phyloP scores from a whole-genome alignment of 2,329 filamentous ascomycete genomes.

The Fusarium sp. region DNA sequence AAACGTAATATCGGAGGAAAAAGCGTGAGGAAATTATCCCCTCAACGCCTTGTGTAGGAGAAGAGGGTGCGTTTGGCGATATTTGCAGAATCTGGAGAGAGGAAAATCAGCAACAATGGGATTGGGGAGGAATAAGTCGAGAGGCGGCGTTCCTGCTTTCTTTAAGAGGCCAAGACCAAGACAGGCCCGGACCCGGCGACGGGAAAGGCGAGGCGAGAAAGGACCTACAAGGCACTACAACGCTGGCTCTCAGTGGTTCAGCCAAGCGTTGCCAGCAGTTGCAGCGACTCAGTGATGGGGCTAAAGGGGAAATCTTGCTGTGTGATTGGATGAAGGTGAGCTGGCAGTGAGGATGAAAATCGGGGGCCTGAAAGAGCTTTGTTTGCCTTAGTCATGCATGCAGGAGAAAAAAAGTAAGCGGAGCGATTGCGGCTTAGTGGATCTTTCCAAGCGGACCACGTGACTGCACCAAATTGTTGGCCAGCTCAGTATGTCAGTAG shows the following conservation, averaged over 20 bases:
- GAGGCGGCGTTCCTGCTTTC: constrained; percentile 39
- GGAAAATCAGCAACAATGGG: constrained; percentile 38
- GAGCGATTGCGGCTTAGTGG: neutral
- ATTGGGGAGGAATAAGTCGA: constrained; percentile 39
- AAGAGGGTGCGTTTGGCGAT: constrained; percentile 43
- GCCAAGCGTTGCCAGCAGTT: constrained; percentile 32
- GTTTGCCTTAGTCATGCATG: constrained; percentile 27
- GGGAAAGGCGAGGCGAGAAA: constrained; percentile 36
- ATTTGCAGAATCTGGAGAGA: constrained; percentile 29
- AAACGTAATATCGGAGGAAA: constrained; percentile 26
- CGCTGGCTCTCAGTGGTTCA: constrained; percentile 33
- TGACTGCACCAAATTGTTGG: constrained; percentile 33
- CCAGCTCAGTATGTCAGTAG: neutral
- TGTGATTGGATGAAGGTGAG: constrained; percentile 27
- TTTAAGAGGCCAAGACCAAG: constrained; percentile 31
- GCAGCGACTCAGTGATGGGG: constrained; percentile 30
- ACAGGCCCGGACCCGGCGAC: constrained; percentile 32
- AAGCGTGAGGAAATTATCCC: constrained; percentile 41
- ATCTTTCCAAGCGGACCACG: constrained; percentile 38
- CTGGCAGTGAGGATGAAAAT: constrained; percentile 25
- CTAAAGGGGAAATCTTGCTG: neutral
- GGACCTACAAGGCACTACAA: constrained; percentile 25
- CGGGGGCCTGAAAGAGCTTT: constrained; percentile 8
- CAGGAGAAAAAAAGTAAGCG: neutral
- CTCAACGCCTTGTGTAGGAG: constrained; percentile 52